Percentiles rank a stretch among this genome's conserved stretches.
phyloP scores from a whole-genome alignment of 2,329 filamentous ascomycete species.

The Fusarium circinatum region DNA sequence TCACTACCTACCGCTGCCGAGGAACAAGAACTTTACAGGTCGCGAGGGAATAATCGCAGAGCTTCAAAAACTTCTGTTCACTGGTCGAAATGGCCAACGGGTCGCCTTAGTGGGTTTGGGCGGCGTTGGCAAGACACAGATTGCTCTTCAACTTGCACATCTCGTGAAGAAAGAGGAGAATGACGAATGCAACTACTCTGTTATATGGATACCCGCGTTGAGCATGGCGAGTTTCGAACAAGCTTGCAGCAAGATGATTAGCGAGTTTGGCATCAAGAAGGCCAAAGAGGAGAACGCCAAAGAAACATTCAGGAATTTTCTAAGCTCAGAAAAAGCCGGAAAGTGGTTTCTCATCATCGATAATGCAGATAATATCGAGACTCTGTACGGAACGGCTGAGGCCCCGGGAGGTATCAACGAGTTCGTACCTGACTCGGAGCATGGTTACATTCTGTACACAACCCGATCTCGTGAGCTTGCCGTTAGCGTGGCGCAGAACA shows the following conservation, averaged over 20 bases:
- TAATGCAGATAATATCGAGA: conserved; percentile 54
- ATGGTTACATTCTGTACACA: conserved; percentile 51
- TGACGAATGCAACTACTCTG: accelerated
- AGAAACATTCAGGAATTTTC: neutral
- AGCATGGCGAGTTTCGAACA: neutral
- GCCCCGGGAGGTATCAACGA: conserved; percentile 13
- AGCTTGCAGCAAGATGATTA: neutral
- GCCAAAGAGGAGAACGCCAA: accelerated
- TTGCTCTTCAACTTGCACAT: neutral
- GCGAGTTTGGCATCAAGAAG: accelerated
- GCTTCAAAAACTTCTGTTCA: neutral
- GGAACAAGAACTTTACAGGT: neutral
- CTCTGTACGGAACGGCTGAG: neutral
- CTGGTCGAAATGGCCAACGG: neutral
- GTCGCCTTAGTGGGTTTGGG: neutral
- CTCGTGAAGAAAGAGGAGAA: neutral
- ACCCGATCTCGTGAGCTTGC: conserved; percentile 46
- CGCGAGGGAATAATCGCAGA: neutral
- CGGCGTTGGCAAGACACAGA: neutral
- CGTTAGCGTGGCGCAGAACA: neutral
- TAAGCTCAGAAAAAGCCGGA: conserved; percentile 43
- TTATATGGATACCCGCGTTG: neutral
- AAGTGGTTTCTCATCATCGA: conserved; percentile 55
- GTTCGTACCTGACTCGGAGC: conserved; percentile 46
- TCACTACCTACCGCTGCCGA: neutral